Percentiles rank a stretch among this genome's conserved stretches.
These are phyloP conservation scores for Seiridium cupressi DNA, from an alignment of 2,329 filamentous ascomycete species.

Conservation along the genomic window DNA sequence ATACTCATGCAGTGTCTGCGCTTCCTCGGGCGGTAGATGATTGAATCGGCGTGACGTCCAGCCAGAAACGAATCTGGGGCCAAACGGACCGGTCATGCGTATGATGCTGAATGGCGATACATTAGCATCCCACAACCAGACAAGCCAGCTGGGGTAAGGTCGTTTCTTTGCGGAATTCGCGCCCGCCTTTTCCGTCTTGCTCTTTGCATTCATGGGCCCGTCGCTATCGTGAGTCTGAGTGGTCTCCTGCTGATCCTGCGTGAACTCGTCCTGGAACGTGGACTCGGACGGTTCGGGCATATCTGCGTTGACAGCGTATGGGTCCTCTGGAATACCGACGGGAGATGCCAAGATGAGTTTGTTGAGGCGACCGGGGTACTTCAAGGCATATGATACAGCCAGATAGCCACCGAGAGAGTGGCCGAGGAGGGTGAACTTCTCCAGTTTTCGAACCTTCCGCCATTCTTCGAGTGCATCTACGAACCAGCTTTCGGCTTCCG, in stretches of 20 bases:
- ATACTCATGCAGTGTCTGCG: constrained; percentile 85
- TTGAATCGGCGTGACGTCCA: constrained; percentile 94
- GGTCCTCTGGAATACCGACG: constrained; percentile 92
- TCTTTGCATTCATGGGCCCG: constrained; percentile 38
- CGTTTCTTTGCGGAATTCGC: constrained; percentile 38
- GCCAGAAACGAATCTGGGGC: constrained; percentile 86
- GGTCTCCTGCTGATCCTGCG: constrained; percentile 62
- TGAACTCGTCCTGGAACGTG: constrained; percentile 74
- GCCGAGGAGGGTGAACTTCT: constrained; percentile 88
- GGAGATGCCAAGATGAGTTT: constrained; percentile 95
- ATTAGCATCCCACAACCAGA: constrained; percentile 95
- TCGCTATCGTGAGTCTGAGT: constrained; percentile 23
- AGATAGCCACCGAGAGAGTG: constrained; percentile 95
- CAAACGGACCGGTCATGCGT: constrained; percentile 82
- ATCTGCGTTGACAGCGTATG: constrained; percentile 77
- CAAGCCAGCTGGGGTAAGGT: constrained; percentile 79
- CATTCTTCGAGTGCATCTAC: constrained; percentile 95
- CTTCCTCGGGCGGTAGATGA: constrained; percentile 77
- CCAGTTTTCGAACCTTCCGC: constrained; percentile 83
- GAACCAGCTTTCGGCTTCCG: constrained; percentile 93
- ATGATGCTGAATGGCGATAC: constrained; percentile 92
- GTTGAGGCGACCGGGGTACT: constrained; percentile 91
- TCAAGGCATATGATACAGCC: constrained; percentile 90
- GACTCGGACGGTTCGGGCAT: constrained; percentile 77
- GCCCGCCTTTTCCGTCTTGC: constrained; percentile 22